Evolutionary conservation across 495 filamentous ascomycete genomes (phyloP).

Genomic region (Neurospora sp.): DNA sequence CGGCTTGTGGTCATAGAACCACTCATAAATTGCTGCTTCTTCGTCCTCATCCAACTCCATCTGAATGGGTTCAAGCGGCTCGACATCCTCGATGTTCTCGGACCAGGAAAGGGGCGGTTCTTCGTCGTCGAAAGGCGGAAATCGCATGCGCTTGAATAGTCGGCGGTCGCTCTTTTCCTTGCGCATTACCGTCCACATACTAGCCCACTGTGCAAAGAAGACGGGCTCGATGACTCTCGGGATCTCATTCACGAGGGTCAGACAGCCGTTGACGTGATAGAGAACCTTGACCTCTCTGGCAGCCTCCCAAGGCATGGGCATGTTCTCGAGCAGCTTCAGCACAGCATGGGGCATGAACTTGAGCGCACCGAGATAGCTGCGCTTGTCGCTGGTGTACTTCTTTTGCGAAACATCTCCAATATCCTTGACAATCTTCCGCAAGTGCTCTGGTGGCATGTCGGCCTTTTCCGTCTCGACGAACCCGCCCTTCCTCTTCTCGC

Average conservation of each 20-base stretch:
- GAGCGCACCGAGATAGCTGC: conserved; percentile 90
- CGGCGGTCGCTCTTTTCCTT: conserved; percentile 93
- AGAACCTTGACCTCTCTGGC: conserved; percentile 92
- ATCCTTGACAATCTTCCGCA: conserved; percentile 96
- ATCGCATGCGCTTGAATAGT: conserved; percentile 98
- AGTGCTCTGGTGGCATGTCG: conserved; percentile 96
- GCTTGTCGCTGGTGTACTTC: conserved; percentile 98
- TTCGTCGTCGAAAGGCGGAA: conserved; percentile 98
- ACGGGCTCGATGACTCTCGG: conserved; percentile 97
- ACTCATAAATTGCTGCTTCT: conserved; percentile 82
- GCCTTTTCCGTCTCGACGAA: conserved; percentile 97
- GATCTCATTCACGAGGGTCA: conserved; percentile 95
- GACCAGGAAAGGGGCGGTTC: conserved; percentile 96
- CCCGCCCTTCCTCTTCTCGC: conserved; percentile 91
- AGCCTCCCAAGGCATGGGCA: conserved; percentile 99
- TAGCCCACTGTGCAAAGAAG: conserved; percentile 98
- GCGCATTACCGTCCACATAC: conserved; percentile 98
- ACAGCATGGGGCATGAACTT: conserved; percentile 99
- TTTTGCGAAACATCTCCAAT: conserved; percentile 99
- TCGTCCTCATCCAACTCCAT: conserved; percentile 98
- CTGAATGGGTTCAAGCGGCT: conserved; percentile 95
- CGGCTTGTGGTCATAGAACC: conserved; percentile 96
- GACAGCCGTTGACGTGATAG: conserved; percentile 95
- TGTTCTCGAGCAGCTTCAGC: conserved; percentile 95
- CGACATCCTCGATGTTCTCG: conserved; percentile 97